Conservation (phyloP, 257 asterid species). For the Solanum bulbocastanum region DNA sequence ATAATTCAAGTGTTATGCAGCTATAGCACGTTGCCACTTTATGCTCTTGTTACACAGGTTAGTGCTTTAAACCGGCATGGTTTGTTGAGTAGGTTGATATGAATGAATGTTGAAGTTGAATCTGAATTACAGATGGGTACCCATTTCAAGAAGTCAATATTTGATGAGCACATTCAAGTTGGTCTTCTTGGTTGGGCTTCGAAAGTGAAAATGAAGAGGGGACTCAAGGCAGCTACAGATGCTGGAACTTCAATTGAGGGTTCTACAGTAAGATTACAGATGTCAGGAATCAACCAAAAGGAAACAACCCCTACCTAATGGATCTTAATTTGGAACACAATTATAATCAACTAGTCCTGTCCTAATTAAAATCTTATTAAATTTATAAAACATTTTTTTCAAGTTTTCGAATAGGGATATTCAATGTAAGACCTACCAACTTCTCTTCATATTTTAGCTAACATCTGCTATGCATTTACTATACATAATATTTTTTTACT, state of each 20-base stretch:
- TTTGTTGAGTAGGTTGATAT: background rate
- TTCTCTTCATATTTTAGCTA: background rate
- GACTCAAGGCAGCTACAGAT: constrained; percentile 30
- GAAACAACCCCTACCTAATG: constrained; percentile 1
- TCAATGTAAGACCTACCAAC: background rate
- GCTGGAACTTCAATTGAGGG: constrained; percentile 32
- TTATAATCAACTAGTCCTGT: background rate
- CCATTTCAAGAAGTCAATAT: constrained; percentile 82
- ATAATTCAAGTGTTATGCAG: constrained; percentile 88
- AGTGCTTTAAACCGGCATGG: constrained; percentile 1
- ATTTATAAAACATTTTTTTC: too few species aligned
- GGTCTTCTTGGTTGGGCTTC: constrained; percentile 89
- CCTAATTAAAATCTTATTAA: background rate
- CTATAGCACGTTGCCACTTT: constrained; percentile 88
- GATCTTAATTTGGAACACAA: background rate
- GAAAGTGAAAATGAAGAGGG: constrained; percentile 52
- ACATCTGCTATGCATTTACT: background rate
- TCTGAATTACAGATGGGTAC: constrained; percentile 75
- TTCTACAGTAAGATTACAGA: constrained; percentile 34
- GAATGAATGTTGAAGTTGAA: background rate
- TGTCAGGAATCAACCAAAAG: constrained; percentile 29
- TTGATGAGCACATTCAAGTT: constrained; percentile 76
- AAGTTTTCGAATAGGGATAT: background rate
- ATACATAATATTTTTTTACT: background rate
- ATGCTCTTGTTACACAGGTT: constrained; percentile 95